Percentiles rank a stretch among this genome's conserved stretches.
Conservation (phyloP, 257 asterid species). For the Nicotiana undulata region DNA sequence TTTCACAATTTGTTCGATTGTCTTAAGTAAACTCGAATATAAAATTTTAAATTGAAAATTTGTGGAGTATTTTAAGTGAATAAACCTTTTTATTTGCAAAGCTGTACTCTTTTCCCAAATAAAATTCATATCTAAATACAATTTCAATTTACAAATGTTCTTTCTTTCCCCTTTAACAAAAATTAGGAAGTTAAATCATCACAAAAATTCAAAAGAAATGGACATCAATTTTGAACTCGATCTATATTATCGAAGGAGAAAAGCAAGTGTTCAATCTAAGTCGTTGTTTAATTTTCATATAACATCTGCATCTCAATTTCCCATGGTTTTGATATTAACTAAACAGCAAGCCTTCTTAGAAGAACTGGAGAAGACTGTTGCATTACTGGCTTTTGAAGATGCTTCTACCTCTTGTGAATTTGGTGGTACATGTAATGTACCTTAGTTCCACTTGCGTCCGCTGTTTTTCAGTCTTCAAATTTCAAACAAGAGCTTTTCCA, state of each 20-base stretch:
- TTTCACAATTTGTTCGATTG: no score
- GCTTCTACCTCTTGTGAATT: constrained; percentile 25
- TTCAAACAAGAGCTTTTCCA: background rate
- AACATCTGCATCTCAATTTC: background rate
- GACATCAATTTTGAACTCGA: background rate
- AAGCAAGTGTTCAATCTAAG: background rate
- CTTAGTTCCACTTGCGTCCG: background rate
- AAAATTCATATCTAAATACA: no score
- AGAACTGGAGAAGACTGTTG: constrained; percentile 80
- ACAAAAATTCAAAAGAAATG: no score
- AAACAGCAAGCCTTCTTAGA: constrained; percentile 58
- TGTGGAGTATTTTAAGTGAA: no score
- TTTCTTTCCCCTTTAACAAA: no score
- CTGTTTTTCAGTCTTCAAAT: background rate
- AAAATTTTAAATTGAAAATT: no score
- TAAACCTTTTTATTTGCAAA: no score
- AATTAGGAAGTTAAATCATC: no score
- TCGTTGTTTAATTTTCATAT: background rate
- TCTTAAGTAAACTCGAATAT: no score
- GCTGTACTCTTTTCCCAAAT: no score
- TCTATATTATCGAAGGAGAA: background rate
- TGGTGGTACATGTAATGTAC: background rate
- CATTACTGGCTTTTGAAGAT: constrained; percentile 77
- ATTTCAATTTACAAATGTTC: no score
- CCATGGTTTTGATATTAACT: background rate